Percentiles rank a stretch among this genome's conserved stretches.
Conservation (phyloP, 73 alveolate genomes). For the Uronychia setigera region DNA sequence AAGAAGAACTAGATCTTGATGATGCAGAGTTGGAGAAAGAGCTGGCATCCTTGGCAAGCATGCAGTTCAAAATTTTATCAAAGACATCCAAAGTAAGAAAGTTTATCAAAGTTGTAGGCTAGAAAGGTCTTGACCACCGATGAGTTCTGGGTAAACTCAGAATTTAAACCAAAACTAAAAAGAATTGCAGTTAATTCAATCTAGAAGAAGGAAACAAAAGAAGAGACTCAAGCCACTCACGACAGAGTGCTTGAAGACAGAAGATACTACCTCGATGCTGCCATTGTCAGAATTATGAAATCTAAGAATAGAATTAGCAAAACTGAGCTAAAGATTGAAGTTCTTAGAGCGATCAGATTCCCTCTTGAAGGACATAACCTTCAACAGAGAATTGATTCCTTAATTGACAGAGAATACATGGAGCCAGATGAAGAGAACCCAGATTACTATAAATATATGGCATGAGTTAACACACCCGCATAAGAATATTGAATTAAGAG, state of each 20-base stretch:
- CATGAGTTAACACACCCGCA: conserved; percentile 20
- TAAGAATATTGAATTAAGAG: not conserved
- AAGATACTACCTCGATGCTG: conserved; percentile 74
- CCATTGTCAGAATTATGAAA: conserved; percentile 76
- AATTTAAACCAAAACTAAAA: conserved; percentile 53
- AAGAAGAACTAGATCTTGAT: conserved; percentile 24
- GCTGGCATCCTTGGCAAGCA: conserved; percentile 33
- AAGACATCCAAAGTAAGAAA: too few relatives aligned
- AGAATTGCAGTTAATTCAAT: conserved; percentile 51
- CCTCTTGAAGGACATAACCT: conserved; percentile 55
- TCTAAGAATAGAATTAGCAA: conserved; percentile 56
- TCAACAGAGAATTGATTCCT: conserved; percentile 60
- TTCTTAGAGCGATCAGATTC: conserved; percentile 61
- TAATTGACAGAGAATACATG: conserved; percentile 74
- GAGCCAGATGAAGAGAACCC: conserved; percentile 51
- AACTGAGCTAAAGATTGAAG: conserved; percentile 58
- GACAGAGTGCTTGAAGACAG: conserved; percentile 67
- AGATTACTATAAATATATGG: conserved; percentile 50
- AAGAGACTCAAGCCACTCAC: conserved; percentile 68
- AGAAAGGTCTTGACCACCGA: conserved; percentile 33
- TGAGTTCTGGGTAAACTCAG: conserved; percentile 33
- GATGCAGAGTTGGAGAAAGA: conserved; percentile 33
- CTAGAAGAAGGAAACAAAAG: conserved; percentile 63
- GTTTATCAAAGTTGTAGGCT: conserved; percentile 15
- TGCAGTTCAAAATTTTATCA: conserved; percentile 34